phyloP scores from a whole-genome alignment of 768 basidiomycete species.

The Podaxis sp. region DNA sequence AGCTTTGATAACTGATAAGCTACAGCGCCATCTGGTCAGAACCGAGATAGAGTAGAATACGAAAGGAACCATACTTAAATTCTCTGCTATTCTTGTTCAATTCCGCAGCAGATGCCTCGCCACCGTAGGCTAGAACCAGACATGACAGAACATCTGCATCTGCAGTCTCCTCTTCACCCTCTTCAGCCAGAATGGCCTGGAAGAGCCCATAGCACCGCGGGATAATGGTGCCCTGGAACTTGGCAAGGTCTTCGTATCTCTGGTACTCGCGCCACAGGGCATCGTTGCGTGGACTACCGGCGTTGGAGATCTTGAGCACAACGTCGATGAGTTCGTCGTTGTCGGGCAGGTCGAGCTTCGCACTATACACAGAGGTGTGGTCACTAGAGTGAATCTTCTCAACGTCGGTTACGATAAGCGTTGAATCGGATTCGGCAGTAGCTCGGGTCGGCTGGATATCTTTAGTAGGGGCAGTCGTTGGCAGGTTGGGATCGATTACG shows the following conservation, averaged over 20 bases:
- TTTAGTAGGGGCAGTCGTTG: background rate
- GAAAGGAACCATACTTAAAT: background rate
- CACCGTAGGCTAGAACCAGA: constrained; percentile 9
- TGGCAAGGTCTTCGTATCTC: constrained; percentile 7
- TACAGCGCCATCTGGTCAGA: background rate
- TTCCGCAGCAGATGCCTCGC: constrained; percentile 3
- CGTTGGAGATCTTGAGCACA: constrained; percentile 13
- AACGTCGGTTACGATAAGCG: constrained; percentile 10
- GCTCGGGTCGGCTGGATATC: constrained; percentile 1
- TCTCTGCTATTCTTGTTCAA: constrained; percentile 13
- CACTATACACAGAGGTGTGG: constrained; percentile 6
- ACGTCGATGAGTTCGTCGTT: constrained; percentile 9
- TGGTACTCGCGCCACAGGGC: constrained; percentile 10
- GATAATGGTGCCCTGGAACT: constrained; percentile 7
- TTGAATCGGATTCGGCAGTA: background rate
- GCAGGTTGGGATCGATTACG: background rate
- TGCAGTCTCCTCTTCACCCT: background rate
- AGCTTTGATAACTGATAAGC: constrained; percentile 10
- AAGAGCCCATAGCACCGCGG: constrained; percentile 13
- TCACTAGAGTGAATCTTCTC: constrained; percentile 12
- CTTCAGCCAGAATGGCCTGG: constrained; percentile 9
- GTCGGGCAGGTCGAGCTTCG: constrained; percentile 3
- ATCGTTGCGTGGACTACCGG: constrained; percentile 7
- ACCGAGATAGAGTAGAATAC: background rate
- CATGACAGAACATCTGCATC: constrained; percentile 9